These are phyloP conservation scores for Aspergillus carbonarius DNA, from an alignment of 2,329 filamentous ascomycete species.

Conservation along the genomic window DNA sequence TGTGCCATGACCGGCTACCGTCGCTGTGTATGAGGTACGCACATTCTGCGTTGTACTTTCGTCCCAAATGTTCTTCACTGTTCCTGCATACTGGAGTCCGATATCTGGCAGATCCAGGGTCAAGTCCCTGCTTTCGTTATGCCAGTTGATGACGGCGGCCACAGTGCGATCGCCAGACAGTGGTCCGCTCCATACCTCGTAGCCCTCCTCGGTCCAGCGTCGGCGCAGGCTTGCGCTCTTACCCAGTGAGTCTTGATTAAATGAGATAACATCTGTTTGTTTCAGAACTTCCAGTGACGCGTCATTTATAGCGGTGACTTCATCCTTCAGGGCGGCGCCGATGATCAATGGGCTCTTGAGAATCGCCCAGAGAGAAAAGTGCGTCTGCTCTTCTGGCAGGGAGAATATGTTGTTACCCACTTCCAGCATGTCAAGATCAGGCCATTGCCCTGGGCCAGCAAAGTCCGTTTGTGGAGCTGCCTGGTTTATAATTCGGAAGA, in stretches of 20 bases:
- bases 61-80: slow-evolving; percentile 32
- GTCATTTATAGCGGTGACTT: slow-evolving; percentile 33
- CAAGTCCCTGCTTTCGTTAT: slow-evolving; percentile 44
- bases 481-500: slow-evolving; percentile 55
- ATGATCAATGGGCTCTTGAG: slow-evolving; percentile 54
- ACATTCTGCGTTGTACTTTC: slow-evolving; percentile 18
- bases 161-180: slow-evolving; percentile 47
- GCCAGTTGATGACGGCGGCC: slow-evolving; percentile 53
- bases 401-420: slow-evolving; percentile 51
- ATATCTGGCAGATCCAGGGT: slow-evolving; percentile 44
- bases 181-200: slow-evolving; percentile 54
- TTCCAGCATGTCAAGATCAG: slow-evolving; percentile 56
- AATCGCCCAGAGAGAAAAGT: slow-evolving; percentile 56
- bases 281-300: slow-evolving; percentile 46
- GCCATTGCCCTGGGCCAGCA: slow-evolving; percentile 49
- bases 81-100: slow-evolving; percentile 42
- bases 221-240: slow-evolving; percentile 53
- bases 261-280: slow-evolving; percentile 57
- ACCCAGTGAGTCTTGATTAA: slow-evolving; percentile 58
- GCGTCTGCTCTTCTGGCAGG: slow-evolving; percentile 50
- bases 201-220: slow-evolving; percentile 50
- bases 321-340: slow-evolving; percentile 45
- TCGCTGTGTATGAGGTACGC: slow-evolving; percentile 27
- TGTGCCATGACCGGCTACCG: slow-evolving; percentile 29
- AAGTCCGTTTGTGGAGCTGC: slow-evolving; percentile 49